Evolutionary conservation across 2,329 filamentous ascomycete species (phyloP), one percentile per base, ranked within the genome.

Genomic region (Scedosporium aurantiacum): DNA sequence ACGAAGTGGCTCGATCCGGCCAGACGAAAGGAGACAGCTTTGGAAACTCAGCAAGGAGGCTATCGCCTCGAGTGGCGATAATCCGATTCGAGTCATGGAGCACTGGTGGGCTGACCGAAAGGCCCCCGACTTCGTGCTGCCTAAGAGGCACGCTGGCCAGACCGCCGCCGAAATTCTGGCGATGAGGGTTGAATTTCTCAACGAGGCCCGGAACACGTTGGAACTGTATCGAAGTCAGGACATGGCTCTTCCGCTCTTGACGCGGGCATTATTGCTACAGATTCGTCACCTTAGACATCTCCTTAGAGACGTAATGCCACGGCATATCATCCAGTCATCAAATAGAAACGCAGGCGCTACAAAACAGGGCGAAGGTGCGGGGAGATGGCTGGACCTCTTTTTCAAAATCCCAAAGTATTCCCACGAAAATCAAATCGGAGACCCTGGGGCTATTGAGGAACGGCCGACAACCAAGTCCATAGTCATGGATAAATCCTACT

Each of bases 61-160:
- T 4, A 14, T 14, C 8, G 27, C 23, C 3, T 43, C 27, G 23
- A 60, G 23, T 8, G 25, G 7, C 5, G 16, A 14, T 14, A 60
- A 47, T 5, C 40, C 27, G 2, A 37, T 60, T 18, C n/a, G 50
- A 23, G 50, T 54, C 18, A 54, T 54, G 50, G 58, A 60, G 45
- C 16, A 16, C 8, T 60, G 58, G 58, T 60, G 58, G 58, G 43
- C 58, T 37, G 58, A 60, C 27, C 18, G 32, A 18, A 10, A 16
- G n/a, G 25, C 27, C 16, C 58, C 58, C 5, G 45, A 32, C 10
- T 60, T 60, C 45, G 40, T 54, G 6, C 45, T 60, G 12, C 58
- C 27, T 10, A 3, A 12, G 25, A 52, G 58, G 18, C 58, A 60
- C 27, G 16, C 14, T 4, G 43, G 43, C 10, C 7, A 45, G 56